Evolutionary conservation across 257 asterid genomes (phyloP).

Genomic region (Solanum bukasovii): DNA sequence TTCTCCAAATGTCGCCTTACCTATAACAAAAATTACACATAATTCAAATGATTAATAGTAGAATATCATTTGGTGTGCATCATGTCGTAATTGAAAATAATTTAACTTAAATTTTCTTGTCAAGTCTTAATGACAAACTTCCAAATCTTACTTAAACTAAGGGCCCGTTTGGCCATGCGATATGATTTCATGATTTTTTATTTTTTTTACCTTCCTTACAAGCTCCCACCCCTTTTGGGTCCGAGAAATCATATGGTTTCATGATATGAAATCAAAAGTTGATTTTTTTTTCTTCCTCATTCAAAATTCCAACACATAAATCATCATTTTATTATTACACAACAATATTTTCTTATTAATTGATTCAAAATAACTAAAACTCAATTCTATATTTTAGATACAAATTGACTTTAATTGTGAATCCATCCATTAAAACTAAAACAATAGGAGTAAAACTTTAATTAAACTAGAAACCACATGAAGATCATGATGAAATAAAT

Average conservation of each 20-base stretch:
- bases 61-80: neutral
- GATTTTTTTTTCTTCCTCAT: neutral
- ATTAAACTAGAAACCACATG: neutral
- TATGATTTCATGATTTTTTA: too few species aligned
- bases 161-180: too few species aligned
- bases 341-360: too few species aligned
- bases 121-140: too few species aligned
- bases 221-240: too few species aligned
- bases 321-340: neutral
- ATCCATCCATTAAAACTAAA: neutral
- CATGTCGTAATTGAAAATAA: neutral
- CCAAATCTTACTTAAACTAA: too few species aligned
- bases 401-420: neutral
- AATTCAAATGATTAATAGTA: neutral
- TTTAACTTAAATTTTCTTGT: too few species aligned
- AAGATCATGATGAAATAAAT: too few species aligned
- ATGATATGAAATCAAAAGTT: too few species aligned
- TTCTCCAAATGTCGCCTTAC: constrained; percentile 72
- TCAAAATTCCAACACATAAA: neutral
- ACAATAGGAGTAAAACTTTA: neutral
- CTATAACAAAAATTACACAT: constrained; percentile 6
- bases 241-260: too few species aligned
- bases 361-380: neutral
- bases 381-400: neutral
- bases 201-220: too few species aligned